Percentiles rank a stretch among this genome's conserved stretches.
Conservation (phyloP, 257 asterid species). For the Rauvolfia tetraphylla region DNA sequence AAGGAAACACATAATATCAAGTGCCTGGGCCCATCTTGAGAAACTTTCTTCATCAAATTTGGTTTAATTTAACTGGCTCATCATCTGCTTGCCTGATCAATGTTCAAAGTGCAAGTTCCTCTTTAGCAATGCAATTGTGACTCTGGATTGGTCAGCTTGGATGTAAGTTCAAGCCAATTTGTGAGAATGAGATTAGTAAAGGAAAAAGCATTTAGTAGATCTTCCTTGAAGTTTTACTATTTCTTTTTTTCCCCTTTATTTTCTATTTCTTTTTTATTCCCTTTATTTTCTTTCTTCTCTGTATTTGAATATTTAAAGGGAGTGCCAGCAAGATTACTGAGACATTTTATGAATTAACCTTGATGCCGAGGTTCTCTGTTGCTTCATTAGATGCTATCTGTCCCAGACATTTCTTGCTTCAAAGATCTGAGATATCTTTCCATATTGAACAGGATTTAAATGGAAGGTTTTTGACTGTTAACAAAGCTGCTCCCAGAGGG, state of each 20-base stretch:
- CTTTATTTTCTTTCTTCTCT: not conserved
- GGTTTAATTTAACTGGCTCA: not conserved
- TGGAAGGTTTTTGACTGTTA: constrained; percentile 76
- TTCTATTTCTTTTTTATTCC: too few relatives aligned
- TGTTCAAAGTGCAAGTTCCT: not conserved
- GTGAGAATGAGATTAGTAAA: not conserved
- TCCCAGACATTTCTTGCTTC: not conserved
- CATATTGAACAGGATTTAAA: constrained; percentile 52
- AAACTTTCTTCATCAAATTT: not conserved
- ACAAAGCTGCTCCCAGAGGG: constrained; percentile 82
- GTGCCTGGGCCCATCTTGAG: not conserved
- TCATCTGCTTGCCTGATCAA: not conserved
- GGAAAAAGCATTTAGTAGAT: not conserved
- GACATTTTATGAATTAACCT: not conserved
- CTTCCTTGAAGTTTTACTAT: not conserved
- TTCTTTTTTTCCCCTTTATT: too few relatives aligned
- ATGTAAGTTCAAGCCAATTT: not conserved
- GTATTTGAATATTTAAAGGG: not conserved
- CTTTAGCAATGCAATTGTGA: not conserved
- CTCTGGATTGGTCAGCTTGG: not conserved
- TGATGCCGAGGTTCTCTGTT: not conserved
- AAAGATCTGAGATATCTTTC: not conserved
- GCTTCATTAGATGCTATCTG: not conserved
- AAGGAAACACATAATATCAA: not conserved
- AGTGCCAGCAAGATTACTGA: not conserved